Percentiles rank a stretch among this genome's conserved stretches.
These are phyloP conservation scores for Colletotrichum simmondsii DNA, from an alignment of 2,329 filamentous ascomycete genomes.

Conservation along the genomic window DNA sequence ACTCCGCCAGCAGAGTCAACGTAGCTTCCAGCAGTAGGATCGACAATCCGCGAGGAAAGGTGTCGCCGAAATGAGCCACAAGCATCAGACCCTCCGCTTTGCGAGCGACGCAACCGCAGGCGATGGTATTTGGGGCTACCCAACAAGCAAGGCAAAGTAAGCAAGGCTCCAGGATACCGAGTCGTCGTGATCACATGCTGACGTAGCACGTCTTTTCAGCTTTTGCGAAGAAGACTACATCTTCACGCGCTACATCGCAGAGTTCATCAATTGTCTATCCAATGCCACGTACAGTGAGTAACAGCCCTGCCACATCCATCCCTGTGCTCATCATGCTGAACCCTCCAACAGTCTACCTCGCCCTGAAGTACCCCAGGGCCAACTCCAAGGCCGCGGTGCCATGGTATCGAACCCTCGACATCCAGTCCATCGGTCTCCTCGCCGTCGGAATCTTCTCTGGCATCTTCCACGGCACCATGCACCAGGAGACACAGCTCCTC, in stretches of 20 bases:
- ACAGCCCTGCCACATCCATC: neutral
- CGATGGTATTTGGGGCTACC: constrained; percentile 50
- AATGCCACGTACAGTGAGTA: constrained; percentile 46
- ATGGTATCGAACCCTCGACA: constrained; percentile 48
- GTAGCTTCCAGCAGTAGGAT: neutral
- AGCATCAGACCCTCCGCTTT: constrained; percentile 51
- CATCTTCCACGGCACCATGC: constrained; percentile 57
- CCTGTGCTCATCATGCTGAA: neutral
- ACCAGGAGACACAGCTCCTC: constrained; percentile 54
- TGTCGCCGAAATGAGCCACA: constrained; percentile 8
- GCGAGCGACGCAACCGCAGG: constrained; percentile 46
- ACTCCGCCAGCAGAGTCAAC: neutral
- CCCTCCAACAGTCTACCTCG: constrained; percentile 50
- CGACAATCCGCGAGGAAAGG: neutral
- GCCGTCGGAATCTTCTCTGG: constrained; percentile 55
- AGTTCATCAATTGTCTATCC: constrained; percentile 57
- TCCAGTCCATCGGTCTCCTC: constrained; percentile 53
- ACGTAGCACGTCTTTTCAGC: constrained; percentile 1
- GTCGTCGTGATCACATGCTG: constrained; percentile 1
- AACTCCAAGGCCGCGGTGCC: constrained; percentile 43
- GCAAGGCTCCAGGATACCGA: constrained; percentile 2
- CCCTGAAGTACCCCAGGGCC: constrained; percentile 48
- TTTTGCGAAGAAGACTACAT: constrained; percentile 45
- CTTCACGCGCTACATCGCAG: constrained; percentile 53
- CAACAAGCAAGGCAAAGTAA: constrained; percentile 53